Evolutionary conservation across 192 early-diverging fungal species (phyloP), one percentile per base, ranked within the genome.

Genomic region (Backusella australiensis): DNA sequence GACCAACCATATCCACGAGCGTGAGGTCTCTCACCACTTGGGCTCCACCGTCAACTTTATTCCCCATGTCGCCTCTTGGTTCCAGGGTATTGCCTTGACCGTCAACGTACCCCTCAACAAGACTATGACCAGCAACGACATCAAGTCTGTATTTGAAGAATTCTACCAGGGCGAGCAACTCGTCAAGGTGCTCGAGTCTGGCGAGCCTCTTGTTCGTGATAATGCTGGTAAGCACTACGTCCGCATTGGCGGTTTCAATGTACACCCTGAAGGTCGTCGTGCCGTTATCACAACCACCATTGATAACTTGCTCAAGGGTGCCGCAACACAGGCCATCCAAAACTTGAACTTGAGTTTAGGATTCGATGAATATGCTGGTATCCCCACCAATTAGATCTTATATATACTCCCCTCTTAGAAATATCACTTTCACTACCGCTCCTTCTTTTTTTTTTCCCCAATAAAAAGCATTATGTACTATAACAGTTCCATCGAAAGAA

Each of bases 241-340:
- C 0, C 91, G 90, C 34, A 86, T 99, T 53, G 98, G 98, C 41
- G 98, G 97, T 9, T 98, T 98, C 80, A 94, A 90, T 35, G 94
- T 98, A 5, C 91, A 94, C 26, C 84, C 91, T 49, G 87, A 83
- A 1, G 92, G 86, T 19, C 91, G 92, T 79, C 85, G 98, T 56
- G 96, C 91, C 3, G 96, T 98, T 15, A 85, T 99, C 8, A 91
- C 94, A 32, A 93, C 94, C 11, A 98, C 96, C 2, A 93, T 99
- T 73, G 98, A 98, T 80, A 99, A 99, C 73, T 80, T 99, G 81
- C 89, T 98, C 70, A 99, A 99, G 90, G 98, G 98, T 6, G 97
- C 97, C 26, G 98, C 98, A 1, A 99, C 97, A n/a, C 98, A 99
- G 84, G 96, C 97, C 17, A 83, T 98, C 41, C 96, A 97, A 86